phyloP scores from a whole-genome alignment of 2,329 filamentous ascomycete species.

The Claviceps cyperi region DNA sequence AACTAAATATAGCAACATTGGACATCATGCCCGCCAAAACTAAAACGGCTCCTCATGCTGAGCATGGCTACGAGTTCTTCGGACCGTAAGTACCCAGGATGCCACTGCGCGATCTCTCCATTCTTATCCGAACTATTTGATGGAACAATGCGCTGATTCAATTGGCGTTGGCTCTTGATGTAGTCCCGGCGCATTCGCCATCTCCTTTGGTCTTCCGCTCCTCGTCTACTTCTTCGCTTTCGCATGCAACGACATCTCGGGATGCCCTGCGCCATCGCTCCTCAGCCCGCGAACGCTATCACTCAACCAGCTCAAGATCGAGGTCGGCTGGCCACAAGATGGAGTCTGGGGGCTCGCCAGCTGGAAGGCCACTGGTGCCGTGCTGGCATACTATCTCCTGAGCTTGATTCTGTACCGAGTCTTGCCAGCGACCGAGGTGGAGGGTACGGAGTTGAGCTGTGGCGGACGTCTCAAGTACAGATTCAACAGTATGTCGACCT shows the following conservation, averaged over 20 bases:
- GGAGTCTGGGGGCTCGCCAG: slow-evolving; percentile 59
- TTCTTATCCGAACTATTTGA: not conserved
- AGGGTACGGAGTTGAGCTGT: slow-evolving; percentile 55
- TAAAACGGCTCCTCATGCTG: slow-evolving; percentile 13
- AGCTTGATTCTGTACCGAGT: slow-evolving; percentile 61
- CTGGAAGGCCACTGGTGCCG: slow-evolving; percentile 52
- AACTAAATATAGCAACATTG: not conserved
- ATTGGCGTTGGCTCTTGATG: not conserved
- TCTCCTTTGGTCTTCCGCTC: slow-evolving; percentile 68
- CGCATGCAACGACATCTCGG: slow-evolving; percentile 81
- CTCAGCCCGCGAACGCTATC: slow-evolving; percentile 58
- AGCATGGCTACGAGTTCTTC: slow-evolving; percentile 36
- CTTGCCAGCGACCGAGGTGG: slow-evolving; percentile 56
- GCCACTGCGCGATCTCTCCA: not conserved
- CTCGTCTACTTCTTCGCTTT: slow-evolving; percentile 70
- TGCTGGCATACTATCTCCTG: slow-evolving; percentile 63
- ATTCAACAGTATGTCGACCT: slow-evolving; percentile 47
- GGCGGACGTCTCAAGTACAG: slow-evolving; percentile 71
- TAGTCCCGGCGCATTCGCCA: slow-evolving; percentile 61
- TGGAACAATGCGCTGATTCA: not conserved
- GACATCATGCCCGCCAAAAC: slow-evolving; percentile 19
- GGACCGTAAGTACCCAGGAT: slow-evolving; percentile 28
- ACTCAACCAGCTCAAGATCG: slow-evolving; percentile 57
- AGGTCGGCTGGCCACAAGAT: slow-evolving; percentile 66
- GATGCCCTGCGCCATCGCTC: slow-evolving; percentile 75